These are phyloP conservation scores for Paramecium pentaurelia DNA, from an alignment of 73 alveolate species.

Conservation along the genomic window DNA sequence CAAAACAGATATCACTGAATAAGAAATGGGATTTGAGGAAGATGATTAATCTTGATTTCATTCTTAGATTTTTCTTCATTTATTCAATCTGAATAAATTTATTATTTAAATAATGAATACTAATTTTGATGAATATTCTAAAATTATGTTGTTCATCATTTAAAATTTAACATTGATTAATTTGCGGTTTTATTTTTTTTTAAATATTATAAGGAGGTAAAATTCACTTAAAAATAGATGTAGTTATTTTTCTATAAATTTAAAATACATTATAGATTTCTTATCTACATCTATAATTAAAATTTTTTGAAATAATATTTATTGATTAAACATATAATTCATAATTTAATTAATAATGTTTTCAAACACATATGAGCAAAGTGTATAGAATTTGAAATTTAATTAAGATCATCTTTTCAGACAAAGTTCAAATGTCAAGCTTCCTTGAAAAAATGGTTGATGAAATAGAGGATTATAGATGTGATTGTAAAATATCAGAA, in stretches of 20 bases:
- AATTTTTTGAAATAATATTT: background rate
- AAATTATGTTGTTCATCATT: too few relatives aligned
- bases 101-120: too few relatives aligned
- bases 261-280: background rate
- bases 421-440: background rate
- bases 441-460: conserved; percentile 1
- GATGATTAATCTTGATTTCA: background rate
- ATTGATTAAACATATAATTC: background rate
- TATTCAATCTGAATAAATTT: background rate
- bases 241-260: too few relatives aligned
- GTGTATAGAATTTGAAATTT: background rate
- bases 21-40: background rate
- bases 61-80: too few relatives aligned
- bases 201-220: background rate
- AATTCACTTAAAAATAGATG: background rate
- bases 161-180: background rate
- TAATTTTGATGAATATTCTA: too few relatives aligned
- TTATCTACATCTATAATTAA: too few relatives aligned
- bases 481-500: background rate
- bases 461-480: background rate
- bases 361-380: background rate
- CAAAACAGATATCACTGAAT: background rate
- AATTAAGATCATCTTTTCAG: background rate
- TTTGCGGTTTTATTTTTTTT: too few relatives aligned
- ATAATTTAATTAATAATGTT: background rate